These are phyloP conservation scores for Novymonas esmeraldas DNA, from an alignment of 208 protist species.

Conservation along the genomic window DNA sequence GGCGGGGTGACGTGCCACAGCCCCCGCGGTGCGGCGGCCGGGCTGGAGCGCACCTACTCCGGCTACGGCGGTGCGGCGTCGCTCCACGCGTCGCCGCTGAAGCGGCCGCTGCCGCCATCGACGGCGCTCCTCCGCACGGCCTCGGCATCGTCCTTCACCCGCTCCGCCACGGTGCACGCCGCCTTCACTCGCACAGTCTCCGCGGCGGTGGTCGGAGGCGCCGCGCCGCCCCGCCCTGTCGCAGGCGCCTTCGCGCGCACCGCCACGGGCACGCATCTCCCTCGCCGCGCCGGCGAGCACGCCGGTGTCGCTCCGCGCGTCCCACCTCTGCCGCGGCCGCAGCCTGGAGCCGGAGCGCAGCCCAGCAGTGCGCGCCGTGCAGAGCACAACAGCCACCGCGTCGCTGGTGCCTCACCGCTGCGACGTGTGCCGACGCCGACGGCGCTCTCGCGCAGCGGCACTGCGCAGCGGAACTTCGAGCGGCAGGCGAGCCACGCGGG, in stretches of 20 bases:
- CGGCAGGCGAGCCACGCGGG: conserved; percentile 11
- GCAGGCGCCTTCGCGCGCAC: conserved; percentile 26
- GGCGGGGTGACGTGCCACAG: background rate
- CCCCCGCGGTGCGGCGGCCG: background rate
- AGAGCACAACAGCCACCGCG: background rate
- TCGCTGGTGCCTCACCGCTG: background rate
- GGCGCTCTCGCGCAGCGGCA: conserved; percentile 8
- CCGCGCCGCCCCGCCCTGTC: background rate
- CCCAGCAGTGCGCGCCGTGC: background rate
- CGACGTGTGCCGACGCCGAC: conserved; percentile 7
- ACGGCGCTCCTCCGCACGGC: conserved; percentile 17
- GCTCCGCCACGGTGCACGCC: conserved; percentile 19
- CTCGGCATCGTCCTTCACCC: conserved; percentile 12
- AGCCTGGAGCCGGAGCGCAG: too few species aligned
- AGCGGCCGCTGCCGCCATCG: conserved; percentile 12
- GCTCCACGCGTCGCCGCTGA: conserved; percentile 34
- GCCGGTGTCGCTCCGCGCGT: background rate
- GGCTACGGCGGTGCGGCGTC: too few species aligned
- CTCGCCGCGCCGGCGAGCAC: background rate
- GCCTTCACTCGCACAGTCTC: conserved; percentile 11
- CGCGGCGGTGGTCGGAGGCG: background rate
- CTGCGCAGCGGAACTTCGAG: conserved; percentile 14
- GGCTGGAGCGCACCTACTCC: conserved; percentile 21
- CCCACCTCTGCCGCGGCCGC: background rate
- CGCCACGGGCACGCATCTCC: conserved; percentile 28